Evolutionary conservation across 1,284 basidiomycete genomes (phyloP).

Genomic region (Rhodotorula mucilaginosa): DNA sequence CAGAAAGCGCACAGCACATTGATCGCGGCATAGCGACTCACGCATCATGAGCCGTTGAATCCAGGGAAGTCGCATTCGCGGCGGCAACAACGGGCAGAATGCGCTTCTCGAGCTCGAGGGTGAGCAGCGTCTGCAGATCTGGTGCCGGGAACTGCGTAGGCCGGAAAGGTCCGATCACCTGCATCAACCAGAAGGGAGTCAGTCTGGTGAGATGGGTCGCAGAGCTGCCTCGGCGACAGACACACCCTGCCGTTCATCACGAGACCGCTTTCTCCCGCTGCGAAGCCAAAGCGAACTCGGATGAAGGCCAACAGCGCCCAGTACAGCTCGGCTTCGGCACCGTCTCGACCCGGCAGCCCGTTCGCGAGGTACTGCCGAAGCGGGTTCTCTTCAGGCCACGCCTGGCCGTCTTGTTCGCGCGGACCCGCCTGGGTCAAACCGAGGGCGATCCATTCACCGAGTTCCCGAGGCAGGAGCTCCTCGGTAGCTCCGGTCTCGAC

Average conservation of each 20-base stretch:
- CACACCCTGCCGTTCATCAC: constrained; percentile 76
- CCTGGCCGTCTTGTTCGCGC: background rate
- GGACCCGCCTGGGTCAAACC: constrained; percentile 7
- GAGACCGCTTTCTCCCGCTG: constrained; percentile 61
- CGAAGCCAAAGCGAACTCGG: constrained; percentile 54
- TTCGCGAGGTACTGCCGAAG: constrained; percentile 6
- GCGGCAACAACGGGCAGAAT: constrained; percentile 66
- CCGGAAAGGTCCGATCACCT: constrained; percentile 67
- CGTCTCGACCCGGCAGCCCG: constrained; percentile 1
- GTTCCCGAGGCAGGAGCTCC: constrained; percentile 24
- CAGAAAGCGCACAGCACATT: background rate
- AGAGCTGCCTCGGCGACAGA: background rate
- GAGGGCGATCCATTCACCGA: constrained; percentile 23
- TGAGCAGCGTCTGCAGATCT: constrained; percentile 67
- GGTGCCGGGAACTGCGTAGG: constrained; percentile 59
- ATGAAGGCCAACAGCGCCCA: constrained; percentile 28
- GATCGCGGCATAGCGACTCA: background rate
- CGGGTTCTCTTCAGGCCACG: constrained; percentile 21
- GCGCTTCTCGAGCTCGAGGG: constrained; percentile 70
- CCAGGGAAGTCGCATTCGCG: constrained; percentile 49
- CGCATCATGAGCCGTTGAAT: background rate
- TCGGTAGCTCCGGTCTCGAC: background rate
- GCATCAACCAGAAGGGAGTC: background rate
- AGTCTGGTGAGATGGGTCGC: background rate
- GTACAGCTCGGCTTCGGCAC: constrained; percentile 10